Base-by-base conservation (phyloP, 371 early-diverging fungal genomes). In the Rhizopus microsporus region DNA sequence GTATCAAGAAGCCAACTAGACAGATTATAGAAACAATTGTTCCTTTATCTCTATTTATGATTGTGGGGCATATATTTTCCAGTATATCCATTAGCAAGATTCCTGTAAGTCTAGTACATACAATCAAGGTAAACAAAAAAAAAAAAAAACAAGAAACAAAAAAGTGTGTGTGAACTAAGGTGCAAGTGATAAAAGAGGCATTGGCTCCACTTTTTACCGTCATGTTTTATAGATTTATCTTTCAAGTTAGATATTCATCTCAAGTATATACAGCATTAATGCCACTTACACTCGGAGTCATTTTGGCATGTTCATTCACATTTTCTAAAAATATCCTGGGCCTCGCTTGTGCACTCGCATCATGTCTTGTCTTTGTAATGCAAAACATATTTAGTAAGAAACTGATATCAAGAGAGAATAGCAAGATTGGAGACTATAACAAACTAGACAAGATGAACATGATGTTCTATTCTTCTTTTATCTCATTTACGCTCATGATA, bases 181-280 rank as follows among this genome's bases (percentile, higher is more conserved):
- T 23, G 23, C 23, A 23, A 23, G 23, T 23, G 23, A 23, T 23
- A 23, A 23, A 38, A 23, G 62, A 93, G 92, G 92, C 92, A 16
- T 67, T 93, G 3, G 88, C 93, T 13, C 95, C 95, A 10, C 77
- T 95, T 9, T 94, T 95, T 67, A 94, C 95, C 2, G 92, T 94
- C 4, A 48, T 87, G 33, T 77, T 90, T 16, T 92, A 90, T 67
- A 78, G 88, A 29, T 64, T 91, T 52, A 60, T 89, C 29, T 91
- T 85, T 56, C 62, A 74, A 43, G 85, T 89, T 23, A 63, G 60
- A 32, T 92, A 92, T 61, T 69, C 87, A 10, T 69, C 69, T 7
- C 72, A 78, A 31, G 91, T 94, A 12, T 94, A 92, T 60, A 44
- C 85, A 3, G 81, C 94, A 3, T 69, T 95, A 9, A 50, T 94